Conservation (phyloP, 2,329 filamentous ascomycete species). For the Paecilomyces formosus region DNA sequence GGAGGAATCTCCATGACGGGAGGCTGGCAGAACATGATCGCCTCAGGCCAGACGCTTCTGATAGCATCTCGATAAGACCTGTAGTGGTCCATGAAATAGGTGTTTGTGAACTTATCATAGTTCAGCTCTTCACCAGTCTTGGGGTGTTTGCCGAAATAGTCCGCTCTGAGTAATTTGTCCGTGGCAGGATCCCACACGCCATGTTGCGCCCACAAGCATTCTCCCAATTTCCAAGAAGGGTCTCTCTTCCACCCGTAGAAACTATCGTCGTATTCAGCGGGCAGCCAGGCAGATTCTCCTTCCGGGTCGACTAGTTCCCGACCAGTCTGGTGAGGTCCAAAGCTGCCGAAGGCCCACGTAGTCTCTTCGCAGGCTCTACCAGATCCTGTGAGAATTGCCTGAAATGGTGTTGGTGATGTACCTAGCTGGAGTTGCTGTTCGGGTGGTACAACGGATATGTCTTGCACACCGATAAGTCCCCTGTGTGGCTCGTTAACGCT, state of each 20-base stretch:
- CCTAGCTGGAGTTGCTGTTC: constrained; percentile 91
- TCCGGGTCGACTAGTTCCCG: constrained; percentile 77
- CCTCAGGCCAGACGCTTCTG: constrained; percentile 65
- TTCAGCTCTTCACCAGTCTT: constrained; percentile 65
- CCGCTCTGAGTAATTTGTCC: constrained; percentile 69
- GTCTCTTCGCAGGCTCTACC: constrained; percentile 84
- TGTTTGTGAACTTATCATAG: constrained; percentile 81
- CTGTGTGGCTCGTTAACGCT: constrained; percentile 92
- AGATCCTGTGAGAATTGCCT: constrained; percentile 84
- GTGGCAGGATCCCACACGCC: constrained; percentile 83
- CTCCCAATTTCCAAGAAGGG: constrained; percentile 81
- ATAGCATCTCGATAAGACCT: constrained; percentile 68
- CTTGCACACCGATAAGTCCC: constrained; percentile 74
- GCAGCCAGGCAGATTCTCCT: constrained; percentile 77
- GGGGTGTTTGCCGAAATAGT: constrained; percentile 81
- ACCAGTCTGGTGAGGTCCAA: constrained; percentile 88
- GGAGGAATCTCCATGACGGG: constrained; percentile 90
- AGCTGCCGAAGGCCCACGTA: constrained; percentile 86
- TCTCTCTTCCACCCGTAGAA: constrained; percentile 88
- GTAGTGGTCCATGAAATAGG: constrained; percentile 84
- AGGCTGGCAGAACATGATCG: constrained; percentile 85
- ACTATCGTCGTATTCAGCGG: constrained; percentile 73
- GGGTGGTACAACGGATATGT: constrained; percentile 71
- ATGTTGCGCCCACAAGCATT: constrained; percentile 95
- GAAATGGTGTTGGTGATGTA: constrained; percentile 88